Evolutionary conservation across 179 eudicot genomes (phyloP).

Genomic region (Amaranthus tricolor): DNA sequence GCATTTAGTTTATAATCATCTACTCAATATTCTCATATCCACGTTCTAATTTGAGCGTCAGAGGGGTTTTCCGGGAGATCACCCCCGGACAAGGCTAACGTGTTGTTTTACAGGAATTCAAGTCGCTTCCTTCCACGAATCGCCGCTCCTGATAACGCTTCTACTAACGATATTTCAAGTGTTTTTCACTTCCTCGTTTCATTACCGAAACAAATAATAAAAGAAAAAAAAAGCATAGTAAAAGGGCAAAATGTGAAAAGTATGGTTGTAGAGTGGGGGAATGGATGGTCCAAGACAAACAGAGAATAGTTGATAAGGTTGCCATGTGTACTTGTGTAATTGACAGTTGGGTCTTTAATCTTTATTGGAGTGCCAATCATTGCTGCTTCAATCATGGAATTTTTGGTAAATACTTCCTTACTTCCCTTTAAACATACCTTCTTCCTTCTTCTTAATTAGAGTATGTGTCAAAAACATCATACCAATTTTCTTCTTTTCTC

Average conservation of each 20-base stretch:
- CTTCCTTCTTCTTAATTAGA: neutral
- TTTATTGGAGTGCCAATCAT: slow-evolving; percentile 35
- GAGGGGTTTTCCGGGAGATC: too few relatives aligned
- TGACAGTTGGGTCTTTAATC: slow-evolving; percentile 21
- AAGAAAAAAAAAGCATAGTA: too few relatives aligned
- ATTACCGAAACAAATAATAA: too few relatives aligned
- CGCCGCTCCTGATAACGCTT: too few relatives aligned
- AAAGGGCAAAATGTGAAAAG: neutral
- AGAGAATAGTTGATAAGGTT: slow-evolving; percentile 21
- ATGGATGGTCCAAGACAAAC: slow-evolving; percentile 25
- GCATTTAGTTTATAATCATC: too few relatives aligned
- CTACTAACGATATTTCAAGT: too few relatives aligned
- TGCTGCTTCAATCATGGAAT: slow-evolving; percentile 34
- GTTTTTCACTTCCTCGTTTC: too few relatives aligned
- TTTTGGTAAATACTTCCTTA: neutral
- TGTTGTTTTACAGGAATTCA: too few relatives aligned
- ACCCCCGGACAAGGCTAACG: too few relatives aligned
- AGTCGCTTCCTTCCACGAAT: too few relatives aligned
- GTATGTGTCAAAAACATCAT: slow-evolving; percentile 3
- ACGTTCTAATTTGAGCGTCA: too few relatives aligned
- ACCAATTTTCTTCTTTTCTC: neutral
- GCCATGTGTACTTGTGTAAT: slow-evolving; percentile 28
- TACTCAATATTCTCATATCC: too few relatives aligned
- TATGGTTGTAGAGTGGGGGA: neutral
- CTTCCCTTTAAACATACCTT: neutral